These are phyloP conservation scores for Boletus tylopilopsis DNA, from an alignment of 768 basidiomycete species.

Conservation along the genomic window DNA sequence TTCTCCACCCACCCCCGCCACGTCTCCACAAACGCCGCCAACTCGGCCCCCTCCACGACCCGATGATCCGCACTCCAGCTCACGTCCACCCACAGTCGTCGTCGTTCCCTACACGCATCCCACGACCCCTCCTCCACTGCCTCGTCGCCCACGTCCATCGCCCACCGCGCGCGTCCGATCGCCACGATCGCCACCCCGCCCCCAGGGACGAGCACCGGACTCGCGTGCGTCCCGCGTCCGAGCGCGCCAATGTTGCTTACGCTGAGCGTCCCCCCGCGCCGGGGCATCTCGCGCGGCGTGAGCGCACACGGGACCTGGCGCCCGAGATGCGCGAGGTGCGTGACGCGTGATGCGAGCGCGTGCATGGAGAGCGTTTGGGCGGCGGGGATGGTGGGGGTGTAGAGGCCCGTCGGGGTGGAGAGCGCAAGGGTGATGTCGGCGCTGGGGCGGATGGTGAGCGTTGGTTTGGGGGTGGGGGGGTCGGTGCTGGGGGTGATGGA, in stretches of 20 bases:
- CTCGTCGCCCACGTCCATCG: conserved; percentile 60
- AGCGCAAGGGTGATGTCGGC: conserved; percentile 77
- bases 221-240: conserved; percentile 67
- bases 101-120: conserved; percentile 39
- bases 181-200: conserved; percentile 86
- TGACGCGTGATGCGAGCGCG: conserved; percentile 56
- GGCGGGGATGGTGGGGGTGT: conserved; percentile 66
- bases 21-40: conserved; percentile 82
- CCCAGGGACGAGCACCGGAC: conserved; percentile 74
- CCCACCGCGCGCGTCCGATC: conserved; percentile 74
- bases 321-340: conserved; percentile 59
- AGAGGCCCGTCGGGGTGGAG: conserved; percentile 78
- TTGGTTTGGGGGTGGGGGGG: conserved; percentile 45
- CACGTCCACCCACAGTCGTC: conserved; percentile 57
- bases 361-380: conserved; percentile 58
- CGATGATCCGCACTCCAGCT: conserved; percentile 89
- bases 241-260: conserved; percentile 81
- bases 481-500: conserved; percentile 52
- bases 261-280: conserved; percentile 72
- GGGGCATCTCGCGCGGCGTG: conserved; percentile 65
- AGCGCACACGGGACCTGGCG: conserved; percentile 65
- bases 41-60: conserved; percentile 84
- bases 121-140: conserved; percentile 44
- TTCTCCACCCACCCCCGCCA: conserved; percentile 80
- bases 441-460: conserved; percentile 65